A percentile compares a stretch with the other conserved stretches of the same genome.
These are phyloP conservation scores for Tetracladium maxilliforme DNA, from an alignment of 2,329 filamentous ascomycete genomes.

Conservation along the genomic window DNA sequence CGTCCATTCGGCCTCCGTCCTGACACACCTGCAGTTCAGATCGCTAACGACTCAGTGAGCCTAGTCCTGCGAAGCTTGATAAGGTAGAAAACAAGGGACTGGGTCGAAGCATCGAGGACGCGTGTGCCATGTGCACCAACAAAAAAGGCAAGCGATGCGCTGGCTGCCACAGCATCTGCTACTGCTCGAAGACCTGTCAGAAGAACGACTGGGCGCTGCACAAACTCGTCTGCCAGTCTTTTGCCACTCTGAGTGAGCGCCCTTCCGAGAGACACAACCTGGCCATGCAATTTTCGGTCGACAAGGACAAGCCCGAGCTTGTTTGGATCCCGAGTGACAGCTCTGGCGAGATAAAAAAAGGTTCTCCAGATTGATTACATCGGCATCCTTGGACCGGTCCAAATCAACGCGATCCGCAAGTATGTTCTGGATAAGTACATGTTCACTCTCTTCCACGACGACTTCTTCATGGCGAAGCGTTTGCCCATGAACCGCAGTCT, in stretches of 20 bases:
- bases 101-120: too few relatives aligned
- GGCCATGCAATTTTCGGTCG: constrained; percentile 1
- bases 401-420: background rate
- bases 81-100: too few relatives aligned
- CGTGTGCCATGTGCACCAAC: too few relatives aligned
- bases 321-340: background rate
- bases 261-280: constrained; percentile 1
- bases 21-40: too few relatives aligned
- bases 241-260: constrained; percentile 2
- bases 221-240: constrained; percentile 10
- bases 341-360: background rate
- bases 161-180: constrained; percentile 5
- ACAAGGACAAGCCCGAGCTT: background rate
- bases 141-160: constrained; percentile 3
- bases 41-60: too few relatives aligned
- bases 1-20: too few relatives aligned
- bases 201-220: constrained; percentile 9
- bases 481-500: too few relatives aligned
- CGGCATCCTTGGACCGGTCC: background rate
- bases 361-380: background rate
- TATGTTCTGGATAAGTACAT: background rate
- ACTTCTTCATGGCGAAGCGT: background rate
- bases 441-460: background rate
- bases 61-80: too few relatives aligned
- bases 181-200: constrained; percentile 11